A percentile compares a stretch with the other conserved stretches of the same genome.
Conservation (phyloP, 192 early-diverging fungal genomes). For the Rhizophagus sp. region DNA sequence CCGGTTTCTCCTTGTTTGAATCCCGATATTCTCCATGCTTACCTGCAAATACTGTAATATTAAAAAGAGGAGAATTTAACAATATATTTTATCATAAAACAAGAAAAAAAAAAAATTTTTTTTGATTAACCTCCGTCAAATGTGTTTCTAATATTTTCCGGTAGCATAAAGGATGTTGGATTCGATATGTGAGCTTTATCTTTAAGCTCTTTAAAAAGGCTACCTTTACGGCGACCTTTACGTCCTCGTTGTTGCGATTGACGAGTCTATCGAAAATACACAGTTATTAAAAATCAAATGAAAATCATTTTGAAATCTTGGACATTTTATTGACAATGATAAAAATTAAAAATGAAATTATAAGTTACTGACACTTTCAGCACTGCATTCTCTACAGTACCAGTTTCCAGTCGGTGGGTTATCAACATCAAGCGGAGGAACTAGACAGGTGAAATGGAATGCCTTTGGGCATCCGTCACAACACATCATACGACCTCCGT, state of each 20-base stretch:
- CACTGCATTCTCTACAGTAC: slow-evolving; percentile 40
- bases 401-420: slow-evolving; percentile 41
- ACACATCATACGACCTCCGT: slow-evolving; percentile 41
- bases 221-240: neutral
- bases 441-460: slow-evolving; percentile 45
- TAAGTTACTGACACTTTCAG: slow-evolving; percentile 33
- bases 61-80: neutral
- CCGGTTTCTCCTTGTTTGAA: neutral
- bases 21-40: neutral
- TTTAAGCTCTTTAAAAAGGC: slow-evolving; percentile 7
- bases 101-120: no score
- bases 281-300: no score
- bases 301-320: no score
- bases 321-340: no score
- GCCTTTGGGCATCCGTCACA: slow-evolving; percentile 44
- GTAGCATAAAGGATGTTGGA: slow-evolving; percentile 5
- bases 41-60: neutral
- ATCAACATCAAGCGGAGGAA: slow-evolving; percentile 36
- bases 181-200: slow-evolving; percentile 9
- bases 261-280: neutral
- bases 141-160: neutral
- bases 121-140: slow-evolving; percentile 20
- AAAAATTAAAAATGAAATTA: no score
- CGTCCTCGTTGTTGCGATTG: neutral
- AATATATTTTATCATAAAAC: neutral